Evolutionary conservation across 768 basidiomycete genomes (phyloP).

Genomic region (Artomyces pyxidatus): DNA sequence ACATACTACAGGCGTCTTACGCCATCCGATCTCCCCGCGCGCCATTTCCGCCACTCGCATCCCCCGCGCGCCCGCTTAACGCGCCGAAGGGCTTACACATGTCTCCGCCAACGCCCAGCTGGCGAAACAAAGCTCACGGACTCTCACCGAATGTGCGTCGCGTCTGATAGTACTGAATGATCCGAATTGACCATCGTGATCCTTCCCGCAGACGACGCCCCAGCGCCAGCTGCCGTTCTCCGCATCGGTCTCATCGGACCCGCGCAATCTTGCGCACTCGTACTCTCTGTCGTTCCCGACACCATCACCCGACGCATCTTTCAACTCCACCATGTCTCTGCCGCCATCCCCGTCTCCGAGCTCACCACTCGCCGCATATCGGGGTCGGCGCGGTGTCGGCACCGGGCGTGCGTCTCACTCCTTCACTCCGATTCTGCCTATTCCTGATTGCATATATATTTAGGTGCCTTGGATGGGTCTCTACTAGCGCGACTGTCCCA

Average conservation of each 20-base stretch:
- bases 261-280: slow-evolving; percentile 14
- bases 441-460: neutral
- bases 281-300: slow-evolving; percentile 10
- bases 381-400: slow-evolving; percentile 12
- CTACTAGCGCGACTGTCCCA: slow-evolving; percentile 12
- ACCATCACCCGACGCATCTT: slow-evolving; percentile 9
- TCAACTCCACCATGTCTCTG: slow-evolving; percentile 9
- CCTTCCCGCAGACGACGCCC: slow-evolving; percentile 8
- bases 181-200: neutral
- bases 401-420: slow-evolving; percentile 12
- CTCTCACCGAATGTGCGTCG: slow-evolving; percentile 13
- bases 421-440: neutral
- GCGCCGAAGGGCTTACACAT: neutral
- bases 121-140: slow-evolving; percentile 4
- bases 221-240: slow-evolving; percentile 17
- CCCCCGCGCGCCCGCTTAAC: slow-evolving; percentile 1
- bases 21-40: slow-evolving; percentile 11
- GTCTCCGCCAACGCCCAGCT: neutral
- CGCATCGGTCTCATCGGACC: slow-evolving; percentile 9
- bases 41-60: slow-evolving; percentile 6
- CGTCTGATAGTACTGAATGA: no score
- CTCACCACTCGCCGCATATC: slow-evolving; percentile 14
- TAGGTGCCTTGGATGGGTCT: slow-evolving; percentile 14
- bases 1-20: slow-evolving; percentile 8
- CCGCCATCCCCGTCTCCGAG: slow-evolving; percentile 12